phyloP scores from a whole-genome alignment of 176 grass and related monocot genomes.

The Rhipidocladum racemiflorum region DNA sequence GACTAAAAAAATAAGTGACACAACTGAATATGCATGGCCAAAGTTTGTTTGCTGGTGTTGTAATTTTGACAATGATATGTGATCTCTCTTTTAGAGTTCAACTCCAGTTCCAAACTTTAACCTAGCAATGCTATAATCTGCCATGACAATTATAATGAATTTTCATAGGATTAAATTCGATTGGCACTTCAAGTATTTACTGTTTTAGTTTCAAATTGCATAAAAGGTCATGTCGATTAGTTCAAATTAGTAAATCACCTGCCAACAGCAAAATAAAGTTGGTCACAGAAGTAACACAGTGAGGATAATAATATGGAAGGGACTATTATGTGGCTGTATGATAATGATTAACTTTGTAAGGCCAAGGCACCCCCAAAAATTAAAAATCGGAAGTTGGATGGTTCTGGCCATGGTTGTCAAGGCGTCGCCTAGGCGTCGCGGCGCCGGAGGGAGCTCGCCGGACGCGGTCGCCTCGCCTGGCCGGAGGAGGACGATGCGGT shows the following conservation, averaged over 20 bases:
- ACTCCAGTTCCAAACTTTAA: constrained; percentile 2
- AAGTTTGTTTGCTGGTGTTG: background rate
- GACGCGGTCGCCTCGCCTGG: no score
- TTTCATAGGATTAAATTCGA: background rate
- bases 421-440: no score
- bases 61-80: background rate
- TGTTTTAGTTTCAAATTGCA: constrained; percentile 8
- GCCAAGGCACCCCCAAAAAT: background rate
- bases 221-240: background rate
- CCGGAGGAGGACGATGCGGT: no score
- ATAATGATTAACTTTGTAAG: background rate
- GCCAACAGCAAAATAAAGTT: background rate
- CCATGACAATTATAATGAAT: background rate
- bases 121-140: background rate
- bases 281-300: background rate
- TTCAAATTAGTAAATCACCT: background rate
- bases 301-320: background rate
- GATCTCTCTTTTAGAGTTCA: background rate
- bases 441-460: no score
- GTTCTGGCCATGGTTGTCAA: no score
- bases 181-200: background rate
- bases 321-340: background rate
- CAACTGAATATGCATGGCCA: background rate
- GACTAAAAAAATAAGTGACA: background rate
- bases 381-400: background rate